Conservation (phyloP, 139 green algal species). For the Penium margaritaceum region DNA sequence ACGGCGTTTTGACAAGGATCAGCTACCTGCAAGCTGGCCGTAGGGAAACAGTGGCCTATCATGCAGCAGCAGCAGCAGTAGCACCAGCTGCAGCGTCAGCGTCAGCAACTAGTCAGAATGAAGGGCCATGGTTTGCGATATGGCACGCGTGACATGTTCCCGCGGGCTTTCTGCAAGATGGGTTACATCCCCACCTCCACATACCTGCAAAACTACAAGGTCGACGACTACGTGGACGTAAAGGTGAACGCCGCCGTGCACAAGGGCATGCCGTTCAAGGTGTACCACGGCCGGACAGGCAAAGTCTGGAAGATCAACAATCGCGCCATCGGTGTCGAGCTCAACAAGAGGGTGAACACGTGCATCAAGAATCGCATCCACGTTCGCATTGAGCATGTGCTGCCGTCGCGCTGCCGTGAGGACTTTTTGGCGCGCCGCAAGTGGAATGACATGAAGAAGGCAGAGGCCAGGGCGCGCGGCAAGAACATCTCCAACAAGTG, state of each 20-base stretch:
- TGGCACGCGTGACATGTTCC: conserved; percentile 81
- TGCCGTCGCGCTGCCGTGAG: conserved; percentile 83
- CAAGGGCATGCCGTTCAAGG: conserved; percentile 95
- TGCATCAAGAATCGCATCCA: conserved; percentile 94
- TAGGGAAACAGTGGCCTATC: no score
- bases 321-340: conserved; percentile 86
- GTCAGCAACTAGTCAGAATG: no score
- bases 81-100: no score
- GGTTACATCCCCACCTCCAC: conserved; percentile 76
- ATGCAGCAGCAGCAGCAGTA: no score
- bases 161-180: conserved; percentile 68
- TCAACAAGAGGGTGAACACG: conserved; percentile 90
- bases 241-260: conserved; percentile 90
- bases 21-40: no score
- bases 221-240: conserved; percentile 96
- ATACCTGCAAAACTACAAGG: conserved; percentile 86
- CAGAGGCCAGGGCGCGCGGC: conserved; percentile 33
- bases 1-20: no score
- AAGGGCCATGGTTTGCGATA: conserved; percentile 69
- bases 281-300: conserved; percentile 92
- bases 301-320: conserved; percentile 95
- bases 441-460: conserved; percentile 67
- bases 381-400: conserved; percentile 91
- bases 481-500: conserved; percentile 65
- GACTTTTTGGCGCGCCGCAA: conserved; percentile 80